A percentile compares a stretch with the other conserved stretches of the same genome.
Evolutionary conservation across 495 filamentous ascomycete genomes (phyloP).

Genomic region (Rostrohypoxylon terebratum): DNA sequence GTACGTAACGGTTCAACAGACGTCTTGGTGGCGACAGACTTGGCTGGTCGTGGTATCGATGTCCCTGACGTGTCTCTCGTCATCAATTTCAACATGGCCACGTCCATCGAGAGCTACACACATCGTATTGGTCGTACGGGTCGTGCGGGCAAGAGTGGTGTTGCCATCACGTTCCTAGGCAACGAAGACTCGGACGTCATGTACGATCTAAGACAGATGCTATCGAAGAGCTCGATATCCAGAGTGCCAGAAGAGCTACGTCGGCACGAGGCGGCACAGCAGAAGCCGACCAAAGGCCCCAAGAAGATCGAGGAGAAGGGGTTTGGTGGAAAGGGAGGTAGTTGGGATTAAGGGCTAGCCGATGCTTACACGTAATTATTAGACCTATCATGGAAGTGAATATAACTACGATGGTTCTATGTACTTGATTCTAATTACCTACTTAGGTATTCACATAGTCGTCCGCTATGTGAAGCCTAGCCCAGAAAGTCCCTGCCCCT

Average conservation of each 20-base stretch:
- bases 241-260: conserved; percentile 93
- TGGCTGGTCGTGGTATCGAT: conserved; percentile 98
- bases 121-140: conserved; percentile 98
- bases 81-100: conserved; percentile 99
- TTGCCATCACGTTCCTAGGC: conserved; percentile 95
- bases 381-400: not conserved
- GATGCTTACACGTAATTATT: conserved; percentile 4
- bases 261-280: conserved; percentile 94
- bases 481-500: not conserved
- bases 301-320: conserved; percentile 48
- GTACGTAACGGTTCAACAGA: conserved; percentile 82
- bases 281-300: conserved; percentile 64
- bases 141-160: conserved; percentile 97
- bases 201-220: conserved; percentile 97
- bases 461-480: conserved; percentile 1
- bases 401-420: conserved; percentile 6
- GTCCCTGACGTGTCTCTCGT: conserved; percentile 94
- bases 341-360: conserved; percentile 28
- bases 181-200: conserved; percentile 92
- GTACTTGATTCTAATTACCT: not conserved
- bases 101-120: conserved; percentile 92
- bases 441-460: not conserved
- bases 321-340: conserved; percentile 38
- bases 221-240: conserved; percentile 89
- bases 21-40: conserved; percentile 96